These are phyloP conservation scores for Plectosphaerella plurivora DNA, from an alignment of 2,329 filamentous ascomycete species.

Conservation along the genomic window DNA sequence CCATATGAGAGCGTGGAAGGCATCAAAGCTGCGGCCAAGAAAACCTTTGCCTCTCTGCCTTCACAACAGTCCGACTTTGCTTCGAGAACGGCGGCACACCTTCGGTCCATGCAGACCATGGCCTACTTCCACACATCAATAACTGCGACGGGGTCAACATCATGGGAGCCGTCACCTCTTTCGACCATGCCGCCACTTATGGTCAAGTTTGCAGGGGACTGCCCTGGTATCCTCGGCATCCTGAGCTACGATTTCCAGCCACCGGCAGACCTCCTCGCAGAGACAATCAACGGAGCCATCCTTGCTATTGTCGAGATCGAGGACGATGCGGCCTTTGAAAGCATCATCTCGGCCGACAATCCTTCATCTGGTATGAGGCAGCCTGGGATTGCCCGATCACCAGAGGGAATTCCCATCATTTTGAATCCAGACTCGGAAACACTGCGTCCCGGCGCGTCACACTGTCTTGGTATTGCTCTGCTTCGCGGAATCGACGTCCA, in stretches of 20 bases:
- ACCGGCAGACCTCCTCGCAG: slow-evolving; percentile 51
- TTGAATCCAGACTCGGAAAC: slow-evolving; percentile 45
- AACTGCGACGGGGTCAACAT: slow-evolving; percentile 15
- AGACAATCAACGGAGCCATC: slow-evolving; percentile 66
- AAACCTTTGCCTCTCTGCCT: slow-evolving; percentile 47
- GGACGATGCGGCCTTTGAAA: slow-evolving; percentile 20
- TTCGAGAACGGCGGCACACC: slow-evolving; percentile 58
- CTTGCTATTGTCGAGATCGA: slow-evolving; percentile 63
- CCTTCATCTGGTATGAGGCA: no score
- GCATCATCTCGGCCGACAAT: no score
- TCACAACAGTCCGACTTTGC: slow-evolving; percentile 54
- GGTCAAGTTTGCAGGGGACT: slow-evolving; percentile 51
- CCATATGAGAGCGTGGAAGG: slow-evolving; percentile 51
- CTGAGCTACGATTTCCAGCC: slow-evolving; percentile 64
- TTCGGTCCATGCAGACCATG: slow-evolving; percentile 72
- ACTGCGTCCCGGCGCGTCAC: slow-evolving; percentile 56
- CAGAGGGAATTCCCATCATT: slow-evolving; percentile 60
- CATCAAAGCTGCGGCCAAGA: slow-evolving; percentile 39
- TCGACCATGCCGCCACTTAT: slow-evolving; percentile 54
- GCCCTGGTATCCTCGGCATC: slow-evolving; percentile 57
- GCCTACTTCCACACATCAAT: slow-evolving; percentile 63
- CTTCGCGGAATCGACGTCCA: slow-evolving; percentile 63
- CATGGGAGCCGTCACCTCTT: slow-evolving; percentile 53
- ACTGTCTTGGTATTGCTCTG: slow-evolving; percentile 60
- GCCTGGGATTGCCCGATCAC: slow-evolving; percentile 32